Evolutionary conservation across 2,329 filamentous ascomycete genomes (phyloP).

Genomic region (Cryphonectria parasitica): DNA sequence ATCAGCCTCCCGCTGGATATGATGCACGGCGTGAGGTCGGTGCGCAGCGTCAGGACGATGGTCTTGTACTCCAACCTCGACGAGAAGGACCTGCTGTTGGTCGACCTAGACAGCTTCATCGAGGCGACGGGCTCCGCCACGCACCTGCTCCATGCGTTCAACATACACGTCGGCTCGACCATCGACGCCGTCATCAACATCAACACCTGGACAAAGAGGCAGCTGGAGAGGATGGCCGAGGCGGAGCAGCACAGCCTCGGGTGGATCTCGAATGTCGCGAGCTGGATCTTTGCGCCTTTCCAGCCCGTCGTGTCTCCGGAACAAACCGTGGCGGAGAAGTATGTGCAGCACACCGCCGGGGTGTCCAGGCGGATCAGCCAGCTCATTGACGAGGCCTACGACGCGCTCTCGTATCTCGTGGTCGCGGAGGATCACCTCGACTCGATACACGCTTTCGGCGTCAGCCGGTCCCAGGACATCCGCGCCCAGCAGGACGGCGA

Average conservation of each 20-base stretch:
- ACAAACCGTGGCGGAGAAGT: conserved; percentile 70
- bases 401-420: conserved; percentile 66
- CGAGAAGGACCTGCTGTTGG: conserved; percentile 69
- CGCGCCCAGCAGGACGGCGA: conserved; percentile 66
- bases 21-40: conserved; percentile 74
- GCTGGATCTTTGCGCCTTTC: conserved; percentile 64
- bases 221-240: conserved; percentile 64
- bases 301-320: conserved; percentile 63
- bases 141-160: conserved; percentile 73
- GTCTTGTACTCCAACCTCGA: conserved; percentile 72
- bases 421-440: conserved; percentile 71
- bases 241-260: conserved; percentile 42
- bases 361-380: conserved; percentile 70
- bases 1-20: conserved; percentile 75
- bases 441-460: conserved; percentile 70
- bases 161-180: conserved; percentile 72
- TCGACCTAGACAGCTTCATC: conserved; percentile 78
- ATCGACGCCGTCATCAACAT: conserved; percentile 76
- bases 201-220: conserved; percentile 74
- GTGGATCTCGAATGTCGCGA: conserved; percentile 44
- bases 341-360: conserved; percentile 71
- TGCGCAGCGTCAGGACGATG: conserved; percentile 74
- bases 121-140: conserved; percentile 68
- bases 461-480: conserved; percentile 64
- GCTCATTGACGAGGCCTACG: conserved; percentile 72